A percentile compares a stretch with the other conserved stretches of the same genome.
phyloP scores from a whole-genome alignment of 495 filamentous ascomycete genomes.

The Xanthoparmelia taractica region DNA sequence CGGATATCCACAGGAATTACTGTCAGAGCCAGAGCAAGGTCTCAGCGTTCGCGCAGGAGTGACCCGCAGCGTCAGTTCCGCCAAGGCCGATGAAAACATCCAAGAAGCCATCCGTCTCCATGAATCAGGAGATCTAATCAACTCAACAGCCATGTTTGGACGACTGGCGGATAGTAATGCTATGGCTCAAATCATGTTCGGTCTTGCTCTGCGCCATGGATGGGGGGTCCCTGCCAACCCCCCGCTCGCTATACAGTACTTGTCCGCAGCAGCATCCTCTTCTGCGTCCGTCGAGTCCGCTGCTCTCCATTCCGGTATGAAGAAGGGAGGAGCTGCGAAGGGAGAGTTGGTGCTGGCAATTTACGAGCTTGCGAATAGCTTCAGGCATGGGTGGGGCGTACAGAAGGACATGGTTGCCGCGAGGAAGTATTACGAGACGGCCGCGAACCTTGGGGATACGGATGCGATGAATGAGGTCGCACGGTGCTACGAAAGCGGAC shows the following conservation, averaged over 20 bases:
- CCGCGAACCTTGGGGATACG: conserved; percentile 88
- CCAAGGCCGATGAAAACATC: conserved; percentile 57
- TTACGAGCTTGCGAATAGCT: conserved; percentile 88
- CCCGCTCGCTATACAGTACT: conserved; percentile 68
- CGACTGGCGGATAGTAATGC: conserved; percentile 86
- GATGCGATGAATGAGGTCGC: conserved; percentile 97
- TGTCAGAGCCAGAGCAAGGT: conserved; percentile 5
- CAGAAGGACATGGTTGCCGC: conserved; percentile 82
- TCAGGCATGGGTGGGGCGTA: conserved; percentile 93
- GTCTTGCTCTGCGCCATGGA: conserved; percentile 87
- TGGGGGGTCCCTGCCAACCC: conserved; percentile 77
- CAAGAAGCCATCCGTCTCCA: conserved; percentile 95
- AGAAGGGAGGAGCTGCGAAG: conserved; percentile 91
- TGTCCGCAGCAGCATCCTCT: conserved; percentile 84
- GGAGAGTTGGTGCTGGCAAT: conserved; percentile 97
- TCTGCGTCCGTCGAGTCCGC: conserved; percentile 76
- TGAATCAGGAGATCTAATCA: conserved; percentile 57
- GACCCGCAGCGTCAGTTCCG: conserved; percentile 33
- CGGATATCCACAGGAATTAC: not conserved
- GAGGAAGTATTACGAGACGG: conserved; percentile 91
- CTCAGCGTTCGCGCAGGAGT: conserved; percentile 14
- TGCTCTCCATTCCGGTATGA: conserved; percentile 75
- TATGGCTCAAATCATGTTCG: conserved; percentile 91
- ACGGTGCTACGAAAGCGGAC: conserved; percentile 93
- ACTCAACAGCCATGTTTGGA: conserved; percentile 79